Base-by-base conservation (phyloP, 768 basidiomycete genomes). In the Sistotremastrum suecicum region DNA sequence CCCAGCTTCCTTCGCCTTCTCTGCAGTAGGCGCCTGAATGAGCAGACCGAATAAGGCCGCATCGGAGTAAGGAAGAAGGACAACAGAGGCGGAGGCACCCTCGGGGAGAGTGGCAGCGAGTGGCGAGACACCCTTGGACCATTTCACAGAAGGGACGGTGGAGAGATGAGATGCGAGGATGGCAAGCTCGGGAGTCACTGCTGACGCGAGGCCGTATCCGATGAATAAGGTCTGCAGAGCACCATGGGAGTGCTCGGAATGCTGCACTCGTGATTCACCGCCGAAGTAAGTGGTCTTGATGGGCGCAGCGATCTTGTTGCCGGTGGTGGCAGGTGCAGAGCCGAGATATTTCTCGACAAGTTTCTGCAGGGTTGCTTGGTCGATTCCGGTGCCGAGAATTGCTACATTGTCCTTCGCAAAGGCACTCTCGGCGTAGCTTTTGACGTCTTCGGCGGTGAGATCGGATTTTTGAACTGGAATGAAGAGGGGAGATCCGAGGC, bases 401-500 rank as follows among this genome's bases (percentile, higher is more conserved):
- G 88, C 85, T 44, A 91, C 67, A 66, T 90, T 89, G 48, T 71
- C 77, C 56, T 80, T 78, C 44, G 74, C 68, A 64, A 92, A 91
- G 28, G 78, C 78, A 45, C 75, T 63, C 32, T 73, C 61, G 50
- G 89, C 89, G 56, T 75, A 91, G 2, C 73, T 64, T 58, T 80
- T 78, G 56, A 94, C 72, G 52, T 88, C 82, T 8, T 71, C 72
- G 20, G 73, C 70, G 41, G 78, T 73, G 54, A 86, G 62, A 30
- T 55, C 52, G 53, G 71, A 64, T 48, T 66, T 66, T 58, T 85
- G 78, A 10, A 76, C 68, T n/a, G 80, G 68, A 12, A 90, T 83
- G 64, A 87, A 89, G 49, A 97, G 75, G 28, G 92, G 83, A 53
- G 83, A 74, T 54, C 94, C 94, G 55, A 98, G 89, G 10, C 94